These are phyloP conservation scores for Pythium rhizo-oryzae DNA, from an alignment of 352 stramenopile species.

Conservation along the genomic window DNA sequence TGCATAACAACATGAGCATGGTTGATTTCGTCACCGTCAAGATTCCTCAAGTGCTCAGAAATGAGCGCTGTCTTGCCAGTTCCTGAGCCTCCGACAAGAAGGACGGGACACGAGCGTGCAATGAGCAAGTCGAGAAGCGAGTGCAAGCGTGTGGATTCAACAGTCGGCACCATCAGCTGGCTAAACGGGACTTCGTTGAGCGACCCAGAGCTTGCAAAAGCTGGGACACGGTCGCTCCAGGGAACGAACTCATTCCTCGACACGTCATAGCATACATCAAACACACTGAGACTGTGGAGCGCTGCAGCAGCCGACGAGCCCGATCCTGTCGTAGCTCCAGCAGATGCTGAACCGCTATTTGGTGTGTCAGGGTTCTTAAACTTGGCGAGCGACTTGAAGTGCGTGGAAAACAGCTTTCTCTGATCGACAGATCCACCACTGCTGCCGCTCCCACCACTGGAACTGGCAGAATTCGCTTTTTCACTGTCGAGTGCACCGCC, in stretches of 20 bases:
- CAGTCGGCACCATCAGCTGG: conserved; percentile 71
- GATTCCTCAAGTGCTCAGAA: conserved; percentile 62
- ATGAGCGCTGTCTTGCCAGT: conserved; percentile 87
- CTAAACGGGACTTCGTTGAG: conserved; percentile 57
- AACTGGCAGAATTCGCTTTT: conserved; percentile 30
- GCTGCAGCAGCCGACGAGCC: background rate
- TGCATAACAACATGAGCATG: conserved; percentile 77
- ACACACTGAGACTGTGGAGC: conserved; percentile 44
- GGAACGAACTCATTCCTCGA: conserved; percentile 72
- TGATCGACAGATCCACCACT: conserved; percentile 37
- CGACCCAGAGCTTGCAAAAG: conserved; percentile 18
- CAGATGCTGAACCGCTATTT: background rate
- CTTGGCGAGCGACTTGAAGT: conserved; percentile 71
- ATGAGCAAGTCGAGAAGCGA: conserved; percentile 67
- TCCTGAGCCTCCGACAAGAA: conserved; percentile 83
- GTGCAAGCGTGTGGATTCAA: conserved; percentile 74
- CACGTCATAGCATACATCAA: conserved; percentile 83
- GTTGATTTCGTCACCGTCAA: conserved; percentile 57
- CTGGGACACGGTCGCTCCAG: conserved; percentile 74
- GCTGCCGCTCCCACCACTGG: conserved; percentile 1
- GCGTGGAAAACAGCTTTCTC: conserved; percentile 54
- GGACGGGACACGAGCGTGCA: conserved; percentile 43
- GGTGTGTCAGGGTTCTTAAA: conserved; percentile 48
- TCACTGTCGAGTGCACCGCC: conserved; percentile 93
- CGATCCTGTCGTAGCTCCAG: background rate